Evolutionary conservation across 2,329 filamentous ascomycete genomes (phyloP).

Genomic region (Trichoderma arundinaceum): DNA sequence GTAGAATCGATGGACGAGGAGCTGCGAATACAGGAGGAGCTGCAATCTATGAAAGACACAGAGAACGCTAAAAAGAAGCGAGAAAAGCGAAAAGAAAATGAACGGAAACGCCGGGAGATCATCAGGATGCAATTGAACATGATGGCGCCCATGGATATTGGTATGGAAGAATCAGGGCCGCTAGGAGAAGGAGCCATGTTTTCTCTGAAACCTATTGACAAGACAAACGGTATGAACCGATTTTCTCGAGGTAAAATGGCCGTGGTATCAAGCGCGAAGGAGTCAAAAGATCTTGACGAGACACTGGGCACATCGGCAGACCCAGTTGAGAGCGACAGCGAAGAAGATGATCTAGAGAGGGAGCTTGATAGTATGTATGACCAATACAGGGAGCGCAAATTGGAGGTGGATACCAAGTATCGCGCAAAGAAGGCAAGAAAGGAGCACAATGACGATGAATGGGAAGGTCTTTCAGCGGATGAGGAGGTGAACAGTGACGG

Average conservation of each 20-base stretch:
- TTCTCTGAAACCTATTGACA: constrained; percentile 79
- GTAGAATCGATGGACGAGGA: constrained; percentile 95
- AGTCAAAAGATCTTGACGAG: constrained; percentile 63
- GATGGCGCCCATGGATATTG: constrained; percentile 94
- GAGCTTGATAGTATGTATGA: constrained; percentile 90
- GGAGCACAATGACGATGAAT: constrained; percentile 84
- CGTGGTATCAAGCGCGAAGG: constrained; percentile 62
- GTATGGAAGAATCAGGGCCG: constrained; percentile 83
- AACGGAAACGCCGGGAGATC: constrained; percentile 92
- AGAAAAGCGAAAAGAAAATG: constrained; percentile 85
- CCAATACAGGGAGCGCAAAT: constrained; percentile 78
- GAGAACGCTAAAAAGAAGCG: constrained; percentile 79
- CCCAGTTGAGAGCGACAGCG: constrained; percentile 71
- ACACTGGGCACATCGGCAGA: constrained; percentile 61
- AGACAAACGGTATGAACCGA: constrained; percentile 70
- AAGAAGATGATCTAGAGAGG: constrained; percentile 80
- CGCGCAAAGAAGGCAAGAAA: constrained; percentile 87
- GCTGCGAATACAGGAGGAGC: constrained; percentile 83
- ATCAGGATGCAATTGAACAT: constrained; percentile 98
- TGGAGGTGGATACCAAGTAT: constrained; percentile 82
- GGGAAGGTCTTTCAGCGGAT: constrained; percentile 82
- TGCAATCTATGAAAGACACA: constrained; percentile 81
- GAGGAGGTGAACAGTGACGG: constrained; percentile 59
- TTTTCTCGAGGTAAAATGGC: constrained; percentile 76
- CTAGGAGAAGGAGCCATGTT: constrained; percentile 86